Conservation (phyloP, 768 basidiomycete species). For the Tylopilus balloui region DNA sequence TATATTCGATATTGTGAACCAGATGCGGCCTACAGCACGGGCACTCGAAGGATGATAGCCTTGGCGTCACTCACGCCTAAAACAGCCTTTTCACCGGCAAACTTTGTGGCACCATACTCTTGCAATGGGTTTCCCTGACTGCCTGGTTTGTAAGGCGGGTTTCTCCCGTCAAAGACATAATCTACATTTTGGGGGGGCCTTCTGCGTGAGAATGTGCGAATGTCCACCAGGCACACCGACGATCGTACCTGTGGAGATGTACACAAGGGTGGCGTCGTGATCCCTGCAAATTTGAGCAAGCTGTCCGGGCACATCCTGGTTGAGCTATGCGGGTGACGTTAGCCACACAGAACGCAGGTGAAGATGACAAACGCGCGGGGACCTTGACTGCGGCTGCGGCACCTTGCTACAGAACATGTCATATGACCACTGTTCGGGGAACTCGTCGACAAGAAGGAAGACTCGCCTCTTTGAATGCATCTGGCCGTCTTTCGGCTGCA, state of each 20-base stretch:
- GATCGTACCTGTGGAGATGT: constrained; percentile 84
- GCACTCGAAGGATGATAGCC: constrained; percentile 76
- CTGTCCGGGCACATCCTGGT: constrained; percentile 67
- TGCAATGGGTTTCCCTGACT: constrained; percentile 80
- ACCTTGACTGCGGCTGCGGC: constrained; percentile 66
- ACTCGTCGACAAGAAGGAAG: background rate
- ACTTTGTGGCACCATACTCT: constrained; percentile 82
- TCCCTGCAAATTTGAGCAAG: constrained; percentile 64
- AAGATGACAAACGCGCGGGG: background rate
- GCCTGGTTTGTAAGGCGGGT: constrained; percentile 80
- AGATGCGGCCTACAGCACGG: constrained; percentile 62
- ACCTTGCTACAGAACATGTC: constrained; percentile 36
- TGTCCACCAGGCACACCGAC: background rate
- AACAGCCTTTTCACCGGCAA: constrained; percentile 80
- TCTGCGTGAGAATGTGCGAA: constrained; percentile 5
- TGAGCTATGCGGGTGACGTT: constrained; percentile 50
- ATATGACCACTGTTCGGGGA: background rate
- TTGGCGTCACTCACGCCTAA: constrained; percentile 54
- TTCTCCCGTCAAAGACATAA: constrained; percentile 94
- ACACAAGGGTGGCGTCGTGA: constrained; percentile 68
- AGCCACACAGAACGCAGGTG: background rate
- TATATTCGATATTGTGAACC: background rate
- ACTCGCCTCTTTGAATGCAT: constrained; percentile 83
- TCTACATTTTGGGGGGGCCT: constrained; percentile 41
- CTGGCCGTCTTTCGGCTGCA: constrained; percentile 90